Conservation (phyloP, 2,329 filamentous ascomycete genomes). For the Paraphoma sp. region DNA sequence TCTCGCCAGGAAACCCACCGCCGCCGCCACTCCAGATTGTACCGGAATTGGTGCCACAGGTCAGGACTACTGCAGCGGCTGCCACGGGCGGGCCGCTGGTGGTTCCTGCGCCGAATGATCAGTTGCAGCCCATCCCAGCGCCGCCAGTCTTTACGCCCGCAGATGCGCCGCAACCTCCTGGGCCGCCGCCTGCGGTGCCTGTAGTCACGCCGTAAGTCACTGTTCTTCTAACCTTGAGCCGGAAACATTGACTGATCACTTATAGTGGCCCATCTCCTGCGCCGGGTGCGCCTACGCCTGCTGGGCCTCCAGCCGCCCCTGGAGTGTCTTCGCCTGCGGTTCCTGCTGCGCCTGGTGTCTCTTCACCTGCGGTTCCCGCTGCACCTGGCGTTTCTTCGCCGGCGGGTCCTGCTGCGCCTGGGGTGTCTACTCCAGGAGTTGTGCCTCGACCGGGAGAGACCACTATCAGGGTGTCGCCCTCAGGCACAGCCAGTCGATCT, state of each 20-base stretch:
- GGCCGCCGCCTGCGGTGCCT: no score
- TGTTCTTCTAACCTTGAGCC: background rate
- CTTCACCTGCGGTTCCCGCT: background rate
- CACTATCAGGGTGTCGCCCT: background rate
- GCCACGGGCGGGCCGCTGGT: no score
- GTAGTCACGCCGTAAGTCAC: background rate
- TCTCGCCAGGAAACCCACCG: no score
- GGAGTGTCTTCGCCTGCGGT: background rate
- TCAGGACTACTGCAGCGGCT: no score
- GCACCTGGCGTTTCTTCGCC: background rate
- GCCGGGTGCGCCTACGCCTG: no score
- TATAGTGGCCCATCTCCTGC: background rate
- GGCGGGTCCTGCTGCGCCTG: background rate
- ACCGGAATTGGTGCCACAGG: no score
- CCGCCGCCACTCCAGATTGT: no score
- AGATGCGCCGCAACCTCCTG: background rate
- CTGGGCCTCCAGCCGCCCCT: background rate
- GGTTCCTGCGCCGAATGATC: no score
- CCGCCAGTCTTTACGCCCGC: no score
- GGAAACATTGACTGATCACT: background rate
- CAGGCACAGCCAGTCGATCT: background rate
- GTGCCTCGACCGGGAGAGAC: background rate
- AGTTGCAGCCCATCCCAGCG: no score
- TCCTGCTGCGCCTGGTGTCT: background rate
- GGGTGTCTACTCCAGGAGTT: background rate